A percentile compares a stretch with the other conserved stretches of the same genome.
These are phyloP conservation scores for Byssoonygena ceratinophila DNA, from an alignment of 2,329 filamentous ascomycete genomes.

Conservation along the genomic window DNA sequence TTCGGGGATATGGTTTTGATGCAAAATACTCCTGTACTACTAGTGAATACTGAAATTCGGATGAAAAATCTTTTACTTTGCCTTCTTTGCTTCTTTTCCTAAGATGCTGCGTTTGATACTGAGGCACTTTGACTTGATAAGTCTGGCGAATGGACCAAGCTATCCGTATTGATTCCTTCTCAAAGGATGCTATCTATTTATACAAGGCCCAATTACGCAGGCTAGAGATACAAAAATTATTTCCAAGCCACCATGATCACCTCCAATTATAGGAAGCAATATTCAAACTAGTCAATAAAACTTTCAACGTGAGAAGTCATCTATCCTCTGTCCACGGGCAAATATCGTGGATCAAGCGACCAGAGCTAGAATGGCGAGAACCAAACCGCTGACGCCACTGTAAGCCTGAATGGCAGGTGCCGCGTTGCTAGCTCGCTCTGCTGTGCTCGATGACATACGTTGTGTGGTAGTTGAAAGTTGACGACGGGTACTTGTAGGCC, in stretches of 20 bases:
- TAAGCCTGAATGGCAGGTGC: neutral
- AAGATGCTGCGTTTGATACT: too few relatives aligned
- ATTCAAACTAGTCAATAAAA: neutral
- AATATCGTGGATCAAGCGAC: conserved; percentile 1
- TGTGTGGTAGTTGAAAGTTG: neutral
- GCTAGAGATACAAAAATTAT: conserved; percentile 7
- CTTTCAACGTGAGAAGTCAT: too few relatives aligned
- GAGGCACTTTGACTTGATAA: too few relatives aligned
- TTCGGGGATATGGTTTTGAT: neutral
- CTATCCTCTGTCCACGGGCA: too few relatives aligned
- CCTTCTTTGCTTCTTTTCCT: neutral
- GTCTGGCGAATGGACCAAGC: neutral
- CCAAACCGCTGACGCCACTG: neutral
- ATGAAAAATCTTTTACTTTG: neutral
- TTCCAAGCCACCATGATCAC: neutral
- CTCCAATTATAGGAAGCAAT: neutral
- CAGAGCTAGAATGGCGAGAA: conserved; percentile 2
- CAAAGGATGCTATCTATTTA: conserved; percentile 2
- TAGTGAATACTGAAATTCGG: conserved; percentile 2
- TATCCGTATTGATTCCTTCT: neutral
- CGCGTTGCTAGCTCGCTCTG: neutral
- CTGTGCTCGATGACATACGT: neutral
- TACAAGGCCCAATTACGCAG: neutral
- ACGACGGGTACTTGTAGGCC: neutral
- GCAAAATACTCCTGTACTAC: conserved; percentile 12